Percentiles rank a stretch among this genome's conserved stretches.
Evolutionary conservation across 2,329 filamentous ascomycete genomes (phyloP).

Genomic region (Pleoardoris graminearum): DNA sequence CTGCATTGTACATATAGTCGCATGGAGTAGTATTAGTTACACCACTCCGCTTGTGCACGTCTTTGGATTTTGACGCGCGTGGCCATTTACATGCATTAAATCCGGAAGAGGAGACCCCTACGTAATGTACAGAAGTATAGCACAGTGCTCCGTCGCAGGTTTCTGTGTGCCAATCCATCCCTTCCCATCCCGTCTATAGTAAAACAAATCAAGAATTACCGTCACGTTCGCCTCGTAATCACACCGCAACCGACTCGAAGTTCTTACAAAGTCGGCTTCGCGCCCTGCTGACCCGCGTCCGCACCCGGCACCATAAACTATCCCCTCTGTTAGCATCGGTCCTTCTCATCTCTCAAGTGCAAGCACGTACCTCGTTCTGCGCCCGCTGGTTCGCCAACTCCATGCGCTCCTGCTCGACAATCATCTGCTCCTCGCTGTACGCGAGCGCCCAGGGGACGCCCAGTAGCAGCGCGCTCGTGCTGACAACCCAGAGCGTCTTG

Average conservation of each 20-base stretch:
- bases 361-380: slow-evolving; percentile 64
- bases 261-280: slow-evolving; percentile 42
- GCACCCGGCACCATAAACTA: slow-evolving; percentile 43
- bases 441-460: slow-evolving; percentile 93
- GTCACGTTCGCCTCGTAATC: background rate
- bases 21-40: slow-evolving; percentile 25
- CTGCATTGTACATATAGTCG: slow-evolving; percentile 41
- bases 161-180: background rate
- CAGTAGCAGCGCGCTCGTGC: slow-evolving; percentile 84
- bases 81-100: slow-evolving; percentile 12
- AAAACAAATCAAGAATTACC: slow-evolving; percentile 14
- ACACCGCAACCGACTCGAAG: background rate
- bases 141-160: slow-evolving; percentile 3
- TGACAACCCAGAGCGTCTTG: slow-evolving; percentile 87
- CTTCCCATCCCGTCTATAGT: slow-evolving; percentile 1
- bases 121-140: slow-evolving; percentile 8
- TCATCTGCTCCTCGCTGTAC: slow-evolving; percentile 93
- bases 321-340: slow-evolving; percentile 18
- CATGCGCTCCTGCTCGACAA: slow-evolving; percentile 96
- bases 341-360: background rate
- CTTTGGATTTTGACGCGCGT: background rate
- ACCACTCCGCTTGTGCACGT: slow-evolving; percentile 21
- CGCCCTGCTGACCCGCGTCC: slow-evolving; percentile 28
- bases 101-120: slow-evolving; percentile 4
- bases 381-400: slow-evolving; percentile 93